These are phyloP conservation scores for Tolypocladium amazonense DNA, from an alignment of 2,329 filamentous ascomycete species.

Conservation along the genomic window DNA sequence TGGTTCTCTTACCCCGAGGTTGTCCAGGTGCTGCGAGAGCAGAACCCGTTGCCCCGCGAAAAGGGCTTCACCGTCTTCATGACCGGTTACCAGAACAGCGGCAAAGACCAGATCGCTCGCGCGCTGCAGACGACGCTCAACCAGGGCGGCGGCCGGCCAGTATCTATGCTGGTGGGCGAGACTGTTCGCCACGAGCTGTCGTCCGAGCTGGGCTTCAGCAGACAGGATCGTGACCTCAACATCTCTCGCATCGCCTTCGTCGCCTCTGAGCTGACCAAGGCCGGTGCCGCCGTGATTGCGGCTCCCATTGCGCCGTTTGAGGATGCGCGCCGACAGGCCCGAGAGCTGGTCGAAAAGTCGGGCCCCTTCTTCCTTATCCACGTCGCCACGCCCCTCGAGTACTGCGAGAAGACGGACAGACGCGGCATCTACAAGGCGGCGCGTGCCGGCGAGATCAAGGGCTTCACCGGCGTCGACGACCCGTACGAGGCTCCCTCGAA, in stretches of 20 bases:
- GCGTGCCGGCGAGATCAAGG: slow-evolving; percentile 83
- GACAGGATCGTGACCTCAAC: slow-evolving; percentile 87
- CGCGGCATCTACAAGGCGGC: slow-evolving; percentile 80
- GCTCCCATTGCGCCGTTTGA: slow-evolving; percentile 94
- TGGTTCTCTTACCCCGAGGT: slow-evolving; percentile 99
- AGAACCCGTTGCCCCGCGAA: slow-evolving; percentile 78
- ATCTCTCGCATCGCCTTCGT: slow-evolving; percentile 95
- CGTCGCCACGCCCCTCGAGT: slow-evolving; percentile 84
- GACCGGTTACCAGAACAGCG: slow-evolving; percentile 91
- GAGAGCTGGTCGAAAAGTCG: slow-evolving; percentile 76
- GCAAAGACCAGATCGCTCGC: slow-evolving; percentile 93
- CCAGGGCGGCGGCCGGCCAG: slow-evolving; percentile 91
- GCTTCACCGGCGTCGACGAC: slow-evolving; percentile 96
- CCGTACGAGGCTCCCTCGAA: slow-evolving; percentile 81
- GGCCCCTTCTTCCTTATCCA: slow-evolving; percentile 93
- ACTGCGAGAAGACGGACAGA: slow-evolving; percentile 92
- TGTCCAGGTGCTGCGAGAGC: slow-evolving; percentile 90
- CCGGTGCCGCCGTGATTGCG: slow-evolving; percentile 89
- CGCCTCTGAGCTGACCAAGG: slow-evolving; percentile 83
- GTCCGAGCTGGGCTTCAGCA: slow-evolving; percentile 89
- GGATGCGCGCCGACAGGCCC: slow-evolving; percentile 61
- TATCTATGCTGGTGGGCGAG: slow-evolving; percentile 90
- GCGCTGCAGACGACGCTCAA: slow-evolving; percentile 95
- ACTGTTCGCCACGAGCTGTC: slow-evolving; percentile 90
- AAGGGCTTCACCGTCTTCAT: slow-evolving; percentile 99